These are phyloP conservation scores for Mikania micrantha DNA, from an alignment of 129 eudicot species.

Conservation along the genomic window DNA sequence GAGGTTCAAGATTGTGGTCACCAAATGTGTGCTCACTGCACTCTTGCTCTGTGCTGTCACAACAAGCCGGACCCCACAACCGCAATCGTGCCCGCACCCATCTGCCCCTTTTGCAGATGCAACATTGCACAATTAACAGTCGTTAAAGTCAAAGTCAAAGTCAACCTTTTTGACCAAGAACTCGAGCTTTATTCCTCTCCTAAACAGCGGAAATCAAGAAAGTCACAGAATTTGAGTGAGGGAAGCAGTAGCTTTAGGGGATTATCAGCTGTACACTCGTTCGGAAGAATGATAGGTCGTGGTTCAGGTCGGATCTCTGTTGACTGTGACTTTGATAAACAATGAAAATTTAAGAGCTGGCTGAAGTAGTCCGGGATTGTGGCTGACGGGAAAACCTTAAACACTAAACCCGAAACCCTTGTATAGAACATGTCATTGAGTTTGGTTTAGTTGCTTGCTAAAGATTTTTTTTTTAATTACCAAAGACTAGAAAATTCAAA, in stretches of 20 bases:
- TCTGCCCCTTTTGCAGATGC: slow-evolving; percentile 97
- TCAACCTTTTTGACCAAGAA: slow-evolving; percentile 27
- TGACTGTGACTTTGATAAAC: slow-evolving; percentile 61
- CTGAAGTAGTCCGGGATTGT: no score
- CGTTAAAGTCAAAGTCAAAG: slow-evolving; percentile 37
- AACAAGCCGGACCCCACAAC: slow-evolving; percentile 89
- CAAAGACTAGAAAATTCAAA: slow-evolving; percentile 32
- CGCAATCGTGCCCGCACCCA: slow-evolving; percentile 50
- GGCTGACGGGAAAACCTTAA: no score
- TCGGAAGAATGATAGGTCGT: slow-evolving; percentile 54
- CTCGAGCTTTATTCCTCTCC: slow-evolving; percentile 44
- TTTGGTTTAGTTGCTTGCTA: slow-evolving; percentile 36
- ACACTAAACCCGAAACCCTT: no score
- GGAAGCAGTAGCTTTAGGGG: slow-evolving; percentile 85
- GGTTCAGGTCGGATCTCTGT: slow-evolving; percentile 59
- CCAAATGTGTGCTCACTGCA: no score
- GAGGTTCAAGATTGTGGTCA: no score
- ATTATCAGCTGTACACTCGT: slow-evolving; percentile 46
- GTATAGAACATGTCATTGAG: no score
- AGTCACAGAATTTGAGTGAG: slow-evolving; percentile 55
- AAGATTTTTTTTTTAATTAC: slow-evolving; percentile 20
- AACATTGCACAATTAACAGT: slow-evolving; percentile 64
- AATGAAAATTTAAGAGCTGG: slow-evolving; percentile 16
- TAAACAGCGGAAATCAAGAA: no score
- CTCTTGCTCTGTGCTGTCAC: slow-evolving; percentile 89